phyloP scores from a whole-genome alignment of 257 asterid genomes.

The Plantago elongata region DNA sequence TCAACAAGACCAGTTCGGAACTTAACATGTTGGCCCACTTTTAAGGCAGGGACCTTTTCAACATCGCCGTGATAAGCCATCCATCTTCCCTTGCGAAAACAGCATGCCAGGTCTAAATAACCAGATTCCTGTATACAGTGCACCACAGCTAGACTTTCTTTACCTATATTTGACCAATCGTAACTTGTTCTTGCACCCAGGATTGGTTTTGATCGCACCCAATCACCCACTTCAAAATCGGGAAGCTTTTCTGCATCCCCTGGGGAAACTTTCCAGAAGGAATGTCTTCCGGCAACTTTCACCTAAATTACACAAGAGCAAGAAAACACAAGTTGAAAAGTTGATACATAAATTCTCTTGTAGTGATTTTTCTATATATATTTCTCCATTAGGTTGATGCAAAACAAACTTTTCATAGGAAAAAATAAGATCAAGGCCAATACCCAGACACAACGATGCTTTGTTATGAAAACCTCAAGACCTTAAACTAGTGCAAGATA shows the following conservation, averaged over 20 bases:
- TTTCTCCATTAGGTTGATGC: no score
- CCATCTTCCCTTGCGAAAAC: constrained; percentile 81
- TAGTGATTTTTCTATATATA: no score
- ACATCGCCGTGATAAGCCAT: constrained; percentile 78
- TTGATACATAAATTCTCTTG: no score
- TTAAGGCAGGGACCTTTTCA: constrained; percentile 75
- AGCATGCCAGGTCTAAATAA: constrained; percentile 88
- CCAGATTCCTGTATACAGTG: constrained; percentile 88
- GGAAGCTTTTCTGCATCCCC: constrained; percentile 97
- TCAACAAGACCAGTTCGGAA: constrained; percentile 70
- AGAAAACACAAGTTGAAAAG: background rate
- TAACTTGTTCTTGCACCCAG: constrained; percentile 94
- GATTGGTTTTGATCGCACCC: constrained; percentile 94
- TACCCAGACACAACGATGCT: constrained; percentile 5
- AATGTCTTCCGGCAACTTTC: constrained; percentile 70
- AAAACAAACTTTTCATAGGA: constrained; percentile 10
- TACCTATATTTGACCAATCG: constrained; percentile 91
- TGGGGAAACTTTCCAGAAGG: constrained; percentile 90
- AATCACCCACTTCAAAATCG: constrained; percentile 93
- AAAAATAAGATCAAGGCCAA: background rate
- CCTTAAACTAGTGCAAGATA: constrained; percentile 14
- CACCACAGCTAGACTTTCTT: constrained; percentile 85
- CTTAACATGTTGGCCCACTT: constrained; percentile 81
- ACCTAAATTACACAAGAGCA: constrained; percentile 33
- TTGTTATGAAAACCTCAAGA: constrained; percentile 11